Conservation (phyloP, 2,329 filamentous ascomycete genomes). For the Trichoderma lentiforme region DNA sequence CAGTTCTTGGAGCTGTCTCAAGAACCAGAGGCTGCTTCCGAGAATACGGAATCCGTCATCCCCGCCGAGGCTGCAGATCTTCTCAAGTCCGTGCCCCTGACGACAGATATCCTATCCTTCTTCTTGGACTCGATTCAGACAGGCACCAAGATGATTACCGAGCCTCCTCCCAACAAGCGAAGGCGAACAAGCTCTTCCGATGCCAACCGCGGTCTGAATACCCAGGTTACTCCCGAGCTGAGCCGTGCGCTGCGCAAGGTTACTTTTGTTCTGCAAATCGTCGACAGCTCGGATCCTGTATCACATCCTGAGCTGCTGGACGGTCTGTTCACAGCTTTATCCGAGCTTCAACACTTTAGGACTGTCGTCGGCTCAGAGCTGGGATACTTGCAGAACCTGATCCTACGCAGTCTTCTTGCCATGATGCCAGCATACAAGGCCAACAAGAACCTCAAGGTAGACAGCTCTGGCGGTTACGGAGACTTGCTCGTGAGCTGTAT, state of each 20-base stretch:
- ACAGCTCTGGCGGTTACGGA: conserved; percentile 75
- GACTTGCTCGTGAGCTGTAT: conserved; percentile 94
- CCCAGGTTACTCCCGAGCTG: conserved; percentile 63
- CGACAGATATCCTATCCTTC: conserved; percentile 65
- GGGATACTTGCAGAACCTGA: conserved; percentile 83
- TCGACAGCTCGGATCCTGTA: conserved; percentile 75
- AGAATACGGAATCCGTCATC: conserved; percentile 36
- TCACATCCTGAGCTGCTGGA: conserved; percentile 73
- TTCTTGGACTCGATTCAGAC: conserved; percentile 74
- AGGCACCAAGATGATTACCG: conserved; percentile 67
- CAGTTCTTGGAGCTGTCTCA: conserved; percentile 62
- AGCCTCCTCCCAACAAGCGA: conserved; percentile 72
- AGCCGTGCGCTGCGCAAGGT: conserved; percentile 68
- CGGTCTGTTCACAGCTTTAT: conserved; percentile 78
- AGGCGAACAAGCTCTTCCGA: conserved; percentile 74
- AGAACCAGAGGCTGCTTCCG: conserved; percentile 28
- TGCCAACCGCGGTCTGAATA: conserved; percentile 55
- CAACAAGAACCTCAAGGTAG: conserved; percentile 61
- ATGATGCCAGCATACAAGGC: conserved; percentile 77
- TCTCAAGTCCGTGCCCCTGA: conserved; percentile 68
- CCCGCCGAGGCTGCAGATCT: conserved; percentile 66
- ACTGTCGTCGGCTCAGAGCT: conserved; percentile 79
- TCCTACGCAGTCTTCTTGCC: conserved; percentile 74
- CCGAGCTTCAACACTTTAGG: conserved; percentile 81
- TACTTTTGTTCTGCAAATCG: conserved; percentile 82